phyloP scores from a whole-genome alignment of 2,329 filamentous ascomycete genomes.

The Coniochaeta ligniaria region DNA sequence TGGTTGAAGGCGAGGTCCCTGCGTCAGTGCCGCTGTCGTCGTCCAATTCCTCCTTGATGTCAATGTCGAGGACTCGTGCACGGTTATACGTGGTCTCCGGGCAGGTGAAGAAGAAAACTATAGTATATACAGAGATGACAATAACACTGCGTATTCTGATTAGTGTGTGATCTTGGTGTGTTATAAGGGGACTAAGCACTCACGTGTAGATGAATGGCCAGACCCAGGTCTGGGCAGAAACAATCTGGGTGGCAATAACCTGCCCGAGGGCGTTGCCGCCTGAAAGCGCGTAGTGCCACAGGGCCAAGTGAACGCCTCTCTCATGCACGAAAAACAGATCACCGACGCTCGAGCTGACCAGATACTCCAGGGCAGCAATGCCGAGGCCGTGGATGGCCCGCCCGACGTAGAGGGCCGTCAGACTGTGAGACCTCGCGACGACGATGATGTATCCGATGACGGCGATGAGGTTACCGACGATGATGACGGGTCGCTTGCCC shows the following conservation, averaged over 20 bases:
- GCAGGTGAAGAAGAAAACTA: neutral
- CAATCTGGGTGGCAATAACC: constrained; percentile 12
- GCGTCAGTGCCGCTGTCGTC: neutral
- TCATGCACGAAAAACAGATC: constrained; percentile 25
- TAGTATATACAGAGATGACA: neutral
- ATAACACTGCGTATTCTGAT: neutral
- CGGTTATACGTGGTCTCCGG: neutral
- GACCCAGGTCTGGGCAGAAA: neutral
- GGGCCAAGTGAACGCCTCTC: constrained; percentile 19
- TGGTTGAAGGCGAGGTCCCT: neutral
- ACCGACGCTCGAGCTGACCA: constrained; percentile 21
- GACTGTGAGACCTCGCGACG: neutral
- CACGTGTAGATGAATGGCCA: neutral
- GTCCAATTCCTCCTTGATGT: neutral
- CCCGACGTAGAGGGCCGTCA: constrained; percentile 13
- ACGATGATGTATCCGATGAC: constrained; percentile 15
- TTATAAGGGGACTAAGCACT: no score
- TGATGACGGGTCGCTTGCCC: constrained; percentile 24
- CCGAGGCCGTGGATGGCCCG: constrained; percentile 18
- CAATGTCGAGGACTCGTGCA: neutral
- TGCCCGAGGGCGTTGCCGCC: constrained; percentile 14
- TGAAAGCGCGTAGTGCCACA: constrained; percentile 17
- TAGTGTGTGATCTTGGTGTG: no score
- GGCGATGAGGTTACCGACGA: constrained; percentile 23
- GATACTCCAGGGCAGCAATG: constrained; percentile 21